Evolutionary conservation across 2,329 filamentous ascomycete genomes (phyloP), one percentile per base, ranked within the genome.

Genomic region (Lasiodiplodia sp.): DNA sequence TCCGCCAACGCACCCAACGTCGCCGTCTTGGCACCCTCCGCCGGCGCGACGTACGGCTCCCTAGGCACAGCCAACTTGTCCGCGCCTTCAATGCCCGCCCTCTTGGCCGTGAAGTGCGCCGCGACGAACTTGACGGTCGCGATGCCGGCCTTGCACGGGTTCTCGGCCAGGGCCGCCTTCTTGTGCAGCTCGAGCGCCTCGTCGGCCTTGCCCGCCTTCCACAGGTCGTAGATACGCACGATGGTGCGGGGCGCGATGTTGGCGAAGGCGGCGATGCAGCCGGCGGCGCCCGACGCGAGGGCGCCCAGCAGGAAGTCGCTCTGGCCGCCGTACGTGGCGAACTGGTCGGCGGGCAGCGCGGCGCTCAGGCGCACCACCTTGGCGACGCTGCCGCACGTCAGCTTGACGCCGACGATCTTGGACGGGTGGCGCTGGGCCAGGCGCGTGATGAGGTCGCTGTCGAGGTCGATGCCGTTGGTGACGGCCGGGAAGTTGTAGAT

Each of bases 401-500:
- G 81, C 81, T 92, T 92, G 65, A 89, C 87, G 37, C 89, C 90
- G 63, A 91, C 87, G 72, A 92, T 90, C 72, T 91, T 91, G 47
- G 67, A 55, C 52, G 83, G 79, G 75, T 90, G 87, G 3, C 72
- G 71, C 69, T 83, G 78, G 14, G 86, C 85, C 4, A 92, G 81
- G 0, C 81, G 79, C 2, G 85, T 81, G 71, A 92, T 88, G 73
- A 87, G 85, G 70, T 91, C 89, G 0, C 88, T 91, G 75, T 88
- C 87, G 55, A 92, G 82, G 73, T 92, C 90, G 11, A 92, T 82
- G 4, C 91, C 90, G 14, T 88, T 86, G 28, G 86, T 88, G 4
- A 91, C 89, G 5, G 84, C 88, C 1, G 90, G 90, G 81, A 90
- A 92, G 79, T 92, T 92, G 83, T 92, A 92, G 69, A 93, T 88